Base-by-base conservation (phyloP, 768 basidiomycete species). In the Tricholomella constricta region DNA sequence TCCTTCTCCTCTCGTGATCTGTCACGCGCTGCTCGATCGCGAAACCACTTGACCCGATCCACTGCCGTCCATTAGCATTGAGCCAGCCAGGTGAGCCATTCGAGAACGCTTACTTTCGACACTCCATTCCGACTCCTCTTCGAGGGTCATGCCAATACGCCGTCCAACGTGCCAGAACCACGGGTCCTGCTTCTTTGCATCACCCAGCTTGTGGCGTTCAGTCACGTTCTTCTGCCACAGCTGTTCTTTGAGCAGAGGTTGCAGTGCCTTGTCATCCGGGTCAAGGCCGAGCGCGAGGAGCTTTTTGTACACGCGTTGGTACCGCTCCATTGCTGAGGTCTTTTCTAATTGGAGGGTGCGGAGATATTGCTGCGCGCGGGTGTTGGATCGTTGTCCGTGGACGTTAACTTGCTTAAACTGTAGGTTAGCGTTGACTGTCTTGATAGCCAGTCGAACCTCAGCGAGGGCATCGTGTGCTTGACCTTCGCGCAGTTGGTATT, bases 381-480 rank as follows among this genome's bases (percentile, higher is more conserved):
- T 68, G 36, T 58, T 63, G 27, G 59, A 38, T 11, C 57, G 19
- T 55, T 68, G 67, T 38, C 67, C 59, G 23, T 42, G 54, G 15
- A 68, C 55, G 17, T 61, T 48, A 11, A 50, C 36, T 26, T 56
- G 55, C 59, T 65, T 65, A 56, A 61, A 61, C 14, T 49, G 26
- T 10, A 62, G 12, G 43, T 62, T 66, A 31, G 52, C 51, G 32
- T 62, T 62, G 32, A 51, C 61, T 23, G 56, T 58, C 32, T 61
- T 55, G 38, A 67, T 63, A 5, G 58, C 56, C 26, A 58, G 36
- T 11, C 62, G 58, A 45, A 68, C 32, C 10, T 59, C 49, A 15
- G 60, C 51, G 23, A 68, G 64, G 15, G 59, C 56, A 55, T 68
- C 65, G 46, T 66, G 58, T 11, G 65, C 67, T 50, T 66, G 67